phyloP scores from a whole-genome alignment of 1,139 yeast species.

The Hyphopichia fennica region DNA sequence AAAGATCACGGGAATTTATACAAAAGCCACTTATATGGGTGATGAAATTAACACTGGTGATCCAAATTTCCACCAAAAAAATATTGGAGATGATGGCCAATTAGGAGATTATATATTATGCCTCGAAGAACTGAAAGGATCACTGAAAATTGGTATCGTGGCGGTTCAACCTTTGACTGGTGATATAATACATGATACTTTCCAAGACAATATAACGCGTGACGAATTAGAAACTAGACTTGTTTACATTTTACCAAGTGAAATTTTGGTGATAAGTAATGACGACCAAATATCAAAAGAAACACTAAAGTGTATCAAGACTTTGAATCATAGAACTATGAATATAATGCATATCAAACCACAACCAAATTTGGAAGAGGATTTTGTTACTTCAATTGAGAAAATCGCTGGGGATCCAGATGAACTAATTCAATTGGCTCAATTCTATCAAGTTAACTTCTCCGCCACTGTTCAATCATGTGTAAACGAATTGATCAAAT shows the following conservation, averaged over 20 bases:
- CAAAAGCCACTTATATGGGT: conserved; percentile 82
- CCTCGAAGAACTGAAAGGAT: conserved; percentile 16
- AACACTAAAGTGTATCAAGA: conserved; percentile 21
- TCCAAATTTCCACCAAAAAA: conserved; percentile 8
- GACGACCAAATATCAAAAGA: conserved; percentile 26
- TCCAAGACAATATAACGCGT: conserved; percentile 54
- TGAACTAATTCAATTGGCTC: not conserved
- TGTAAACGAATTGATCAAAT: conserved; percentile 47
- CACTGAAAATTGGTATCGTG: conserved; percentile 43
- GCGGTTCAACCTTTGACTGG: conserved; percentile 82
- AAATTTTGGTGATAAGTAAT: conserved; percentile 48
- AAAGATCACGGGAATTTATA: conserved; percentile 68
- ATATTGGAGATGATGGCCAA: conserved; percentile 17
- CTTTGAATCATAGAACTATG: conserved; percentile 11
- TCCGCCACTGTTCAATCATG: conserved; percentile 36
- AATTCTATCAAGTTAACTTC: conserved; percentile 21
- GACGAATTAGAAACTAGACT: conserved; percentile 72
- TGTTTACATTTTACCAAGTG: conserved; percentile 73
- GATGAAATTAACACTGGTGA: conserved; percentile 39
- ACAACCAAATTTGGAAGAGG: conserved; percentile 5
- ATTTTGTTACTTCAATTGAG: conserved; percentile 1
- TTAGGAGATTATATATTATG: conserved; percentile 32
- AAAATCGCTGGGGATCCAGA: not conserved
- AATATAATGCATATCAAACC: conserved; percentile 7
- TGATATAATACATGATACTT: conserved; percentile 68